Percentiles rank a stretch among this genome's conserved stretches.
phyloP scores from a whole-genome alignment of 2,329 filamentous ascomycete genomes.

The Dendryphion nanum region DNA sequence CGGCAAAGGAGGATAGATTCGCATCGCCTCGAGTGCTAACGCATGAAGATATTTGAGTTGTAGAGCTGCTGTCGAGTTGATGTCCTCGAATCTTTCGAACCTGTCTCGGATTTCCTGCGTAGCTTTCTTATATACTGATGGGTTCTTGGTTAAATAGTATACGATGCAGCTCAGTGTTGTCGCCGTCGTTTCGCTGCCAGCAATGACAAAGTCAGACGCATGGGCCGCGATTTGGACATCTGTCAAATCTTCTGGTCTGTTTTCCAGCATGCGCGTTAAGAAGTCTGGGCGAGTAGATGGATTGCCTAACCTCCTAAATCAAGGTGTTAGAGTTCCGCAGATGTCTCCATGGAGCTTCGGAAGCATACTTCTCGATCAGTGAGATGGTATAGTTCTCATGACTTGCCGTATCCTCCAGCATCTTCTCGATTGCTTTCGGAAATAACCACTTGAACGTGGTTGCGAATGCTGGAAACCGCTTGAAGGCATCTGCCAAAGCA shows the following conservation, averaged over 20 bases:
- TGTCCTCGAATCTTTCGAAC: conserved; percentile 15
- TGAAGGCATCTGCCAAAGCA: too few species aligned
- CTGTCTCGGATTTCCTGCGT: conserved; percentile 13
- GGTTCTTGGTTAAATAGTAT: conserved; percentile 21
- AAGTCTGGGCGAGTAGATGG: conserved; percentile 2
- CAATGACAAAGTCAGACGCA: conserved; percentile 30
- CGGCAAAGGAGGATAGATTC: conserved; percentile 21
- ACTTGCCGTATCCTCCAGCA: too few species aligned
- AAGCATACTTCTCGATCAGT: too few species aligned
- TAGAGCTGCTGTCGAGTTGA: conserved; percentile 7
- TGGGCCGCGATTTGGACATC: conserved; percentile 28
- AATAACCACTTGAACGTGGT: too few species aligned
- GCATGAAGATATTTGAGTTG: conserved; percentile 16
- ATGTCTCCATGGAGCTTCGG: too few species aligned
- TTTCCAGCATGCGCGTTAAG: conserved; percentile 2
- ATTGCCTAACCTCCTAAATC: too few species aligned
- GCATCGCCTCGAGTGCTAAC: conserved; percentile 14
- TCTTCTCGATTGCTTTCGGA: too few species aligned
- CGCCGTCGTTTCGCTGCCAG: conserved; percentile 40
- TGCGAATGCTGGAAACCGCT: too few species aligned
- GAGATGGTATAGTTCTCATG: too few species aligned
- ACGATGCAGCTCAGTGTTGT: conserved; percentile 30
- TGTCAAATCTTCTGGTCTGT: conserved; percentile 5
- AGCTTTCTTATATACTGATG: conserved; percentile 9
- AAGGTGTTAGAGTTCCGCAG: conserved; percentile 15